Base-by-base conservation (phyloP, 306 rosid genomes). In the Senna siamea region DNA sequence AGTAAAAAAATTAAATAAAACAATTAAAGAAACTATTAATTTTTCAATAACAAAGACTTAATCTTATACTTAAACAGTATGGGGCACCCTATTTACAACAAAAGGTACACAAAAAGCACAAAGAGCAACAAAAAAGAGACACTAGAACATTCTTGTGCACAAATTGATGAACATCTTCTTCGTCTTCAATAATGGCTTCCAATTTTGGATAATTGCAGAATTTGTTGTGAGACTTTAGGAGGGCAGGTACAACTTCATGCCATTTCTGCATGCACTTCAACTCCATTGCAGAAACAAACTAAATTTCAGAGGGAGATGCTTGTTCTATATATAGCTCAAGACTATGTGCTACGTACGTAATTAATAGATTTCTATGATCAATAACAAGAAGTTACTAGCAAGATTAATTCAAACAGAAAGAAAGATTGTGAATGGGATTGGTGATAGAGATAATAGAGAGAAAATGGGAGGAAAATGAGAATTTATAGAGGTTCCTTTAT, bases 121-220 rank as follows among this genome's bases (percentile, higher is more conserved):
- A 61, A 34, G 58, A 86, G 35, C 10, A 83, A 19, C 26, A 80
- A 19, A 62, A 79, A 40, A 80, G 41, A 57, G 52, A 32, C 68
- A 73, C 13, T 1, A 48, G 19, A 69, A 58, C 38, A 20, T 78
- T 67, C 53, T 81, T 73, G 35, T 66, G 58, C 38, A 47, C 17
- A 59, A 47, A 67, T 52, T 68, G 76, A 30, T 34, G 40, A 6
- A 14, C 32, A 46, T 72, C 37, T 54, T 66, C 54, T 38, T 72
- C 77, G 17, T 80, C 80, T 80, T 80, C 80, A 1, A 75, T 12
- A 63, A 80, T 75, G 28, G 80, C 70, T 26, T 80, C 84, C 18
- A 75, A 55, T 76, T n/a, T 76, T 3, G 48, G 63, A 37, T 37
- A 54, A 2, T 20, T 51, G 4, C 76, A 68, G 9, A 53, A 51